These are phyloP conservation scores for Colletotrichum aenigma DNA, from an alignment of 2,329 filamentous ascomycete species.

Conservation along the genomic window DNA sequence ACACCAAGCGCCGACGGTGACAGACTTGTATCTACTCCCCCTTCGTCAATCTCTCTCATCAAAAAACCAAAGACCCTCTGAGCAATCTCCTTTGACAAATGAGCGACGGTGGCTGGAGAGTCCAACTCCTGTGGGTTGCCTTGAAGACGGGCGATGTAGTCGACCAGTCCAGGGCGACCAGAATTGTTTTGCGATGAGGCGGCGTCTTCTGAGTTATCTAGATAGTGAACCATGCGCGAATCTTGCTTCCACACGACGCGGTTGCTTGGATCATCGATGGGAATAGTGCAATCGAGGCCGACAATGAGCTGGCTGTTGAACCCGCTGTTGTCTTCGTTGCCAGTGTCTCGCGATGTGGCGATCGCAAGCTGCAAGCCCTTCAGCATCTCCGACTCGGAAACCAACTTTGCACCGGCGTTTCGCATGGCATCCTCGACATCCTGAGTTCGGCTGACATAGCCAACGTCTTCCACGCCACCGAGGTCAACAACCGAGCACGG, in stretches of 20 bases:
- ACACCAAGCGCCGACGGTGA: conserved; percentile 5
- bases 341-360: not conserved
- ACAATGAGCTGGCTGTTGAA: not conserved
- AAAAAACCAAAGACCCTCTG: not conserved
- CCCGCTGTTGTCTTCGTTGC: not conserved
- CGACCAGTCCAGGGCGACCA: not conserved
- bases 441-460: conserved; percentile 35
- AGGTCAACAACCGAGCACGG: conserved; percentile 43
- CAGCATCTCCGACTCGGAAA: not conserved
- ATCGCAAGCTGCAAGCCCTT: not conserved
- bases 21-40: not conserved
- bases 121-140: not conserved
- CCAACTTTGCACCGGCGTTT: not conserved
- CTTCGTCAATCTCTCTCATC: not conserved
- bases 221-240: not conserved
- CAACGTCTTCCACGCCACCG: conserved; percentile 39
- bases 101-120: not conserved
- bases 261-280: not conserved
- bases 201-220: not conserved
- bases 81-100: not conserved
- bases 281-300: not conserved
- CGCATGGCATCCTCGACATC: conserved; percentile 26
- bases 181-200: not conserved
- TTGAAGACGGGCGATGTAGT: not conserved
- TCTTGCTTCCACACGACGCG: not conserved